phyloP scores from a whole-genome alignment of 768 basidiomycete genomes.

The Lentinula lateritia region DNA sequence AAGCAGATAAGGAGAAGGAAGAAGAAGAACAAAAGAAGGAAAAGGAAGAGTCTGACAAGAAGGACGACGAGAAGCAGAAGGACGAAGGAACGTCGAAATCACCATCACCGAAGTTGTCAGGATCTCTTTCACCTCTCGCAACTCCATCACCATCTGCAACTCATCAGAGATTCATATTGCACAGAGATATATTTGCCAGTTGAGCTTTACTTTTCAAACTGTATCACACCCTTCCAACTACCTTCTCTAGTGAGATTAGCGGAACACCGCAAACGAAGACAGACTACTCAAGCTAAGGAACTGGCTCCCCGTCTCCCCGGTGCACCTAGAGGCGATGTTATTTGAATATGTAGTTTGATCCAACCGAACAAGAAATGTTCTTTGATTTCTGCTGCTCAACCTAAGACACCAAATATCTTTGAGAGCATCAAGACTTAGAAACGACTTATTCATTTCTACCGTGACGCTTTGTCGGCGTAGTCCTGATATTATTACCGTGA shows the following conservation, averaged over 20 bases:
- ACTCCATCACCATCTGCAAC: constrained; percentile 28
- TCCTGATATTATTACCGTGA: neutral
- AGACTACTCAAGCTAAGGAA: constrained; percentile 60
- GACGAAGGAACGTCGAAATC: constrained; percentile 23
- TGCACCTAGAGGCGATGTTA: constrained; percentile 37
- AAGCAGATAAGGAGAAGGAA: constrained; percentile 47
- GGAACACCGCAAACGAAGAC: constrained; percentile 68
- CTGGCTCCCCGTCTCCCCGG: constrained; percentile 69
- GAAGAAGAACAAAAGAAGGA: constrained; percentile 28
- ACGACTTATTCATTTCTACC: neutral
- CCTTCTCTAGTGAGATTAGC: constrained; percentile 53
- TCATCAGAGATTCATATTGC: constrained; percentile 77
- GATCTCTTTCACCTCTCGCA: constrained; percentile 22
- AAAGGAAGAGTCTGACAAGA: constrained; percentile 13
- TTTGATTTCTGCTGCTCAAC: too few relatives aligned
- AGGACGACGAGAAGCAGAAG: constrained; percentile 14
- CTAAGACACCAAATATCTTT: too few relatives aligned
- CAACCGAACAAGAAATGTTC: too few relatives aligned
- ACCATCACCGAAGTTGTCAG: constrained; percentile 16
- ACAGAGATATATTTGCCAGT: constrained; percentile 73
- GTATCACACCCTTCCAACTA: constrained; percentile 2
- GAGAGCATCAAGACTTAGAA: too few relatives aligned
- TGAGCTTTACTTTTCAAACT: constrained; percentile 13
- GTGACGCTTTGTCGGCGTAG: neutral
- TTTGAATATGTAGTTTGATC: neutral